These are phyloP conservation scores for Tranzscheliella williamsii DNA, from an alignment of 1,284 basidiomycete species.

Conservation along the genomic window DNA sequence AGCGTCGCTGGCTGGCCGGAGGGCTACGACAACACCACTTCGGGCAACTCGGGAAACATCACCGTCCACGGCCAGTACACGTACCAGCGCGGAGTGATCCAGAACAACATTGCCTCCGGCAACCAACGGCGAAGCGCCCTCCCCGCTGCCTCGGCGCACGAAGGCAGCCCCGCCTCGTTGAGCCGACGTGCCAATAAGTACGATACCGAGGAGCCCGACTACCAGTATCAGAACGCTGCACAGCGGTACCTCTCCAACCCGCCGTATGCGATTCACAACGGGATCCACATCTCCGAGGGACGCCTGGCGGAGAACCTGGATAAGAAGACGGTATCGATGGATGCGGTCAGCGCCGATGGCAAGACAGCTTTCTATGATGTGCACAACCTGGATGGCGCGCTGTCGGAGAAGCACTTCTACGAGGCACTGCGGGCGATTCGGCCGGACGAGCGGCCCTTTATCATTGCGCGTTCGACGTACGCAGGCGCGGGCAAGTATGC, in stretches of 20 bases:
- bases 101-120: conserved; percentile 13
- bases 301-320: conserved; percentile 63
- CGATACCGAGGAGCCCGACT: conserved; percentile 18
- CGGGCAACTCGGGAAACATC: conserved; percentile 72
- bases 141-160: not conserved
- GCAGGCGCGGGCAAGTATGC: conserved; percentile 42
- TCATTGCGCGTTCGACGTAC: conserved; percentile 43
- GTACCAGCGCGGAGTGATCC: conserved; percentile 14
- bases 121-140: not conserved
- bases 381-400: conserved; percentile 53
- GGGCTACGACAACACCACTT: conserved; percentile 69
- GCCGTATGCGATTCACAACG: conserved; percentile 75
- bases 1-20: conserved; percentile 59
- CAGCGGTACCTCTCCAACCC: conserved; percentile 42
- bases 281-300: conserved; percentile 62
- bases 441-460: conserved; percentile 43
- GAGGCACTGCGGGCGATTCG: conserved; percentile 24
- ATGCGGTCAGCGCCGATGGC: conserved; percentile 62
- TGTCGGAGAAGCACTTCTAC: conserved; percentile 32
- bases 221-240: conserved; percentile 24
- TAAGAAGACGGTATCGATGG: conserved; percentile 42
- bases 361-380: conserved; percentile 50
- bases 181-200: conserved; percentile 3
- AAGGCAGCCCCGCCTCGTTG: not conserved
- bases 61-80: conserved; percentile 68